Evolutionary conservation across 805 yeast species (phyloP), one percentile per base, ranked within the genome.

Genomic region (Lachancea kluyveri): DNA sequence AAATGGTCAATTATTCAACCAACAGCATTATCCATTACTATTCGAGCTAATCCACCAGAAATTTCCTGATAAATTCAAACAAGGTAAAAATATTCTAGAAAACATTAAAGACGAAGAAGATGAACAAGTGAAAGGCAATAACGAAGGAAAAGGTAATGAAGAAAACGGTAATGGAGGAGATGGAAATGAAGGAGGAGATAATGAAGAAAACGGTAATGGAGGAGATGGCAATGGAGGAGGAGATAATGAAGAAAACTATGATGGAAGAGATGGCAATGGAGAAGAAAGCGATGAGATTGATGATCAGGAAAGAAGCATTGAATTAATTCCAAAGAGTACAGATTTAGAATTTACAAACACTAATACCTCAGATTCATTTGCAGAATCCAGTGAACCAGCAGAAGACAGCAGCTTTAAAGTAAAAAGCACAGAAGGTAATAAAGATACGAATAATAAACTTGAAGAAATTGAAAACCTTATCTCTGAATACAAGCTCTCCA

Each of bases 11-110:
- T 54, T 64, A 6, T 56, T 67, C 2, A 67, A 69, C 46, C 53
- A 57, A 36, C 47, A 46, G 11, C 76, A 71, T 41, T 72, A 67
- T 45, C 67, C 67, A 4, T 48, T 53, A 4, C 39, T 72, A 13
- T 64, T 59, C 35, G 48, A 44, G 7, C 46, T 54, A 21, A 33
- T 59, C 31, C 42, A 30, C 17, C 23, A 34, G 26, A 36, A 33
- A 18, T 34, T 15, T 29, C 43, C 39, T 13, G 26, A 31, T 8
- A 24, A 17, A 7, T 12, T 31, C 7, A 49, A 48, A 54, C 33
- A 43, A 36, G 41, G 37, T 24, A 45, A 40, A 28, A 39, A 43
- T 21, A 15, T 21, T 35, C 17, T 31, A 35, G 34, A 35, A 29
- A 14, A 21, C 13, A 13, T 22, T 14, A 21, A 20, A 14, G 25